Evolutionary conservation across 495 filamentous ascomycete genomes (phyloP), one percentile per base, ranked within the genome.

Genomic region (Patellaria atrata): DNA sequence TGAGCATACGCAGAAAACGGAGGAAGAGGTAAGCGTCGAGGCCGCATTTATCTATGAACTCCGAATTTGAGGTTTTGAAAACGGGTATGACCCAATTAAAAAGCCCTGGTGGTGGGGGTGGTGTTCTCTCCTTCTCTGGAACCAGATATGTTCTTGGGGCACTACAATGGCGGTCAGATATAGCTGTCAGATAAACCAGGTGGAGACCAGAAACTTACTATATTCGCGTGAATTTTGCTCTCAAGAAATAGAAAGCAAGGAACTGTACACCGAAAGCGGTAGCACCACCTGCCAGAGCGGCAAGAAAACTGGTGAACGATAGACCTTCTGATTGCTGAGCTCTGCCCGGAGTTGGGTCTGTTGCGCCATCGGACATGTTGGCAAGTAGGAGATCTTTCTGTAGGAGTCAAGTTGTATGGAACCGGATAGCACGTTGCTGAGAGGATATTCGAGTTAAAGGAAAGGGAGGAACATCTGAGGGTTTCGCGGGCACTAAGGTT

Each of bases 1-100:
- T 68, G 2, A 97, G 71, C 54, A 92, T 89, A 36, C 87, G 82
- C 11, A 97, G 67, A 53, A 92, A 97, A 35, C 91, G 82, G 1
- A 97, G 67, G 60, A 96, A 97, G 58, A 97, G 92, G 62, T 94
- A 97, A 48, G 91, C 87, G 57, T 97, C 89, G 24, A 97, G 69
- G 4, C 89, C 89, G 55, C 83, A 93, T 57, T 93, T 94, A 24
- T 82, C 76, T 40, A 94, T 89, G 51, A 94, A 78, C 43, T 93
- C 82, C n/a, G 79, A 65, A 56, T 84, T 77, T 29, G 71, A 67
- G 35, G 82, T 82, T 50, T 67, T 73, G 57, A 89, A 81, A 22
- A 93, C 67, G 17, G 75, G 66, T 16, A 56, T 55, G 24, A 86
- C 53, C 69, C 85, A 78, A 38, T 61, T 65, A 47, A 74, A 75